A percentile compares a stretch with the other conserved stretches of the same genome.
Conservation (phyloP, 2,329 filamentous ascomycete species). For the Ceratocystis variospora region DNA sequence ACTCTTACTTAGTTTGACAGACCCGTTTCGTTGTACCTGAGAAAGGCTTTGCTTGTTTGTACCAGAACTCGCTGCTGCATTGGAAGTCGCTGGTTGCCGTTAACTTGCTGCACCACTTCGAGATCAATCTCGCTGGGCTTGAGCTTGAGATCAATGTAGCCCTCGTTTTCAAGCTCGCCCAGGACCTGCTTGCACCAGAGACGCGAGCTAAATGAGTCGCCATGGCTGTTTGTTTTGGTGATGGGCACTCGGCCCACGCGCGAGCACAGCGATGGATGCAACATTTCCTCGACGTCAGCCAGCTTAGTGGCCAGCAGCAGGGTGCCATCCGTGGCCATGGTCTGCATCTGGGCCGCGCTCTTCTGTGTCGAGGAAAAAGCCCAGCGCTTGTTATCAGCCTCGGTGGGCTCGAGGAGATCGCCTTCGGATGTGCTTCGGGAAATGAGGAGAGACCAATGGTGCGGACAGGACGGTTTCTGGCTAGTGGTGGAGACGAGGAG, state of each 20-base stretch:
- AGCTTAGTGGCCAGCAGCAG: conserved; percentile 8
- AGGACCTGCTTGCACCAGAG: conserved; percentile 19
- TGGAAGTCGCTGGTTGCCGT: background rate
- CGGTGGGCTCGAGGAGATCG: conserved; percentile 4
- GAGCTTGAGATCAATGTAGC: conserved; percentile 16
- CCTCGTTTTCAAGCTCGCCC: conserved; percentile 19
- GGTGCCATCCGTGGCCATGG: background rate
- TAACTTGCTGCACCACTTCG: conserved; percentile 2
- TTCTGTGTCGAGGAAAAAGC: conserved; percentile 6
- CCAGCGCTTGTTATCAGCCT: conserved; percentile 6
- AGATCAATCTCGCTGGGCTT: conserved; percentile 1
- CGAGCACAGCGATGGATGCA: conserved; percentile 3
- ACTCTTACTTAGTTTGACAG: background rate
- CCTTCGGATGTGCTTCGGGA: conserved; percentile 8
- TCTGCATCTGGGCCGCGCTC: background rate
- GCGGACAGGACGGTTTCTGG: background rate
- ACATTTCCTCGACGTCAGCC: conserved; percentile 16
- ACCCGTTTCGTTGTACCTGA: background rate
- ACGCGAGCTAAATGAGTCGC: conserved; percentile 13
- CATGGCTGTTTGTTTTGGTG: conserved; percentile 15
- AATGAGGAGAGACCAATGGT: conserved; percentile 5
- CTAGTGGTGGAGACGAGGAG: conserved; percentile 3
- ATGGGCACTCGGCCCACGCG: conserved; percentile 12
- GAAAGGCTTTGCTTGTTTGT: conserved; percentile 11
- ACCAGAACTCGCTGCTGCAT: conserved; percentile 7